Conservation (phyloP, 371 early-diverging fungal genomes). For the Mortierella polycephala region DNA sequence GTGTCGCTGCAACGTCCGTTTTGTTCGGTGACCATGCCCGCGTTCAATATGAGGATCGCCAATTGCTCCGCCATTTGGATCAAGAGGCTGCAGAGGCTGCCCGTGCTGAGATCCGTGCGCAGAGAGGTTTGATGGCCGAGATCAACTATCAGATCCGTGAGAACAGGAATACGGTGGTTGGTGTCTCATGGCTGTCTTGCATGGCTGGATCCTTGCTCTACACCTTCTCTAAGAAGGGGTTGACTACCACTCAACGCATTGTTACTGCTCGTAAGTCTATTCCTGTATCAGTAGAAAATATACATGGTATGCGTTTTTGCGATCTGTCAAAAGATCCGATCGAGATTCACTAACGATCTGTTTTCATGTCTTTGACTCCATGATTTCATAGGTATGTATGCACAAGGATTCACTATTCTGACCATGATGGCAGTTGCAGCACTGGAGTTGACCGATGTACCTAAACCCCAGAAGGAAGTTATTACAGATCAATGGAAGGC, state of each 20-base stretch:
- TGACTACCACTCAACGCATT: constrained; percentile 76
- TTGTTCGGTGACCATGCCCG: constrained; percentile 52
- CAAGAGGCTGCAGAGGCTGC: constrained; percentile 47
- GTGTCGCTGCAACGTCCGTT: constrained; percentile 44
- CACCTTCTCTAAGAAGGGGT: constrained; percentile 73
- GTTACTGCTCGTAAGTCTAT: constrained; percentile 81
- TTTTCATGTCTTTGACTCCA: no score
- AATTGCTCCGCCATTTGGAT: constrained; percentile 50
- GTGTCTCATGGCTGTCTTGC: constrained; percentile 75
- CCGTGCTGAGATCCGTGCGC: constrained; percentile 51
- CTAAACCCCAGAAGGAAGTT: constrained; percentile 31
- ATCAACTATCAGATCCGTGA: constrained; percentile 53
- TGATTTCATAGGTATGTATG: constrained; percentile 41
- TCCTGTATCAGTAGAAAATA: not conserved
- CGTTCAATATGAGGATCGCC: constrained; percentile 54
- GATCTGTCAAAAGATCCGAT: no score
- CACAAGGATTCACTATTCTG: constrained; percentile 53
- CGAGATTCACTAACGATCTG: no score
- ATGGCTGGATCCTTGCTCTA: constrained; percentile 74
- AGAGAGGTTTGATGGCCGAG: constrained; percentile 45
- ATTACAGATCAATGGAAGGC: constrained; percentile 56
- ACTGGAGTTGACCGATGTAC: constrained; percentile 43
- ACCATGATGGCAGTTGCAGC: constrained; percentile 55
- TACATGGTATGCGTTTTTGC: no score
- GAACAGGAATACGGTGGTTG: constrained; percentile 64